Evolutionary conservation across 441 rosid genomes (phyloP).

Genomic region (Breynia disticha): DNA sequence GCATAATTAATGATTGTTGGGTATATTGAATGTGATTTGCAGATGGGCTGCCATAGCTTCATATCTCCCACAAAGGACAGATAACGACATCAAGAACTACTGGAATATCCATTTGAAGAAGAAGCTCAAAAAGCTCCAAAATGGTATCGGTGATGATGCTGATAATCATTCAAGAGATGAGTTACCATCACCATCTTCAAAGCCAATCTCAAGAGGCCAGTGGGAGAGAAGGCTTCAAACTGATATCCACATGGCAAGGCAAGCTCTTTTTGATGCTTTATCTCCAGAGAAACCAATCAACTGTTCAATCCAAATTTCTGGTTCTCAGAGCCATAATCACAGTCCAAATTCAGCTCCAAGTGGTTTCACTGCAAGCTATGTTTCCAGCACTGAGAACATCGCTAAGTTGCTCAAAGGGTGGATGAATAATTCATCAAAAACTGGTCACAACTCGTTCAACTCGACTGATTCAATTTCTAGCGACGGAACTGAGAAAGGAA

Average conservation of each 20-base stretch:
- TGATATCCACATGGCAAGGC: constrained; percentile 64
- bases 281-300: constrained; percentile 39
- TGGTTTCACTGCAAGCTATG: constrained; percentile 26
- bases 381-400: constrained; percentile 74
- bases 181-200: constrained; percentile 22
- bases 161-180: constrained; percentile 15
- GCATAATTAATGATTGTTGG: constrained; percentile 7
- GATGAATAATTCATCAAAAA: constrained; percentile 26
- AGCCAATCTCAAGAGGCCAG: constrained; percentile 54
- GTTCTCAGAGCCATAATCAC: not conserved
- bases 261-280: constrained; percentile 66
- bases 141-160: constrained; percentile 2
- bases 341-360: not conserved
- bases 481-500: constrained; percentile 19
- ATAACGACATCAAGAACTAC: constrained; percentile 86
- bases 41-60: constrained; percentile 99
- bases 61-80: constrained; percentile 88
- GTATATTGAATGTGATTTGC: constrained; percentile 22
- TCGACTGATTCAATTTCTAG: constrained; percentile 22
- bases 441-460: constrained; percentile 13
- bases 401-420: constrained; percentile 71
- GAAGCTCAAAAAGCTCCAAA: constrained; percentile 60
- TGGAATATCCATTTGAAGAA: constrained; percentile 96
- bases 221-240: constrained; percentile 93
- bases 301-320: constrained; percentile 14